Conservation (phyloP, 495 filamentous ascomycete genomes). For the Xylaria sp. region DNA sequence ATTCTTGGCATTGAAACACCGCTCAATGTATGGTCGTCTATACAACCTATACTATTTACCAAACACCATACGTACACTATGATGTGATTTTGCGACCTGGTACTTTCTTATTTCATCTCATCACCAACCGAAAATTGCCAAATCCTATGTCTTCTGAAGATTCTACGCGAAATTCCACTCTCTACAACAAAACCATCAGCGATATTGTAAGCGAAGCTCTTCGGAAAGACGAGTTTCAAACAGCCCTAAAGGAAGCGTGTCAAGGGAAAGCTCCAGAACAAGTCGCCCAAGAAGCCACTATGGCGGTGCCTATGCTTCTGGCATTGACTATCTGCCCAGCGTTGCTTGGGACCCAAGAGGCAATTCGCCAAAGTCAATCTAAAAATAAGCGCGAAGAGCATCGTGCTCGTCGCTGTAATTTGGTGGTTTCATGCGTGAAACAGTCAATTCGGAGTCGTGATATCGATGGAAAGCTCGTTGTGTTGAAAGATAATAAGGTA, state of each 20-base stretch:
- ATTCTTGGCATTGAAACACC: conserved; percentile 14
- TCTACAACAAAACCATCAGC: conserved; percentile 6
- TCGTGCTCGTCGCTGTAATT: conserved; percentile 51
- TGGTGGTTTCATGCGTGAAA: conserved; percentile 48
- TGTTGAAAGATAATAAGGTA: conserved; percentile 49
- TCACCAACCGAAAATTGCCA: background rate
- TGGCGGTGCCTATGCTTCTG: conserved; percentile 43
- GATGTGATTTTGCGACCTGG: background rate
- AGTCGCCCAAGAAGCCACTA: conserved; percentile 21
- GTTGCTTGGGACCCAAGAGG: conserved; percentile 53
- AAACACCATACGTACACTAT: background rate
- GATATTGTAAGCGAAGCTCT: conserved; percentile 9
- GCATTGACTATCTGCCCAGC: conserved; percentile 48
- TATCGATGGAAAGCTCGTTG: conserved; percentile 49
- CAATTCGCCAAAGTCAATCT: conserved; percentile 54
- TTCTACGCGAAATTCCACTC: background rate
- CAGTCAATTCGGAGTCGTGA: conserved; percentile 42
- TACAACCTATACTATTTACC: background rate
- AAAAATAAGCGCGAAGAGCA: conserved; percentile 53
- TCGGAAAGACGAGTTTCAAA: conserved; percentile 8
- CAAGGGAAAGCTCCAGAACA: conserved; percentile 15
- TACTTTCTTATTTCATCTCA: background rate
- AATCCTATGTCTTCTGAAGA: conserved; percentile 11
- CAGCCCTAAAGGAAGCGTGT: conserved; percentile 10
- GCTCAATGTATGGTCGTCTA: background rate